Conservation (phyloP, 225 moss, liverwort and hornwort genomes). For the Polytrichum formosum region DNA sequence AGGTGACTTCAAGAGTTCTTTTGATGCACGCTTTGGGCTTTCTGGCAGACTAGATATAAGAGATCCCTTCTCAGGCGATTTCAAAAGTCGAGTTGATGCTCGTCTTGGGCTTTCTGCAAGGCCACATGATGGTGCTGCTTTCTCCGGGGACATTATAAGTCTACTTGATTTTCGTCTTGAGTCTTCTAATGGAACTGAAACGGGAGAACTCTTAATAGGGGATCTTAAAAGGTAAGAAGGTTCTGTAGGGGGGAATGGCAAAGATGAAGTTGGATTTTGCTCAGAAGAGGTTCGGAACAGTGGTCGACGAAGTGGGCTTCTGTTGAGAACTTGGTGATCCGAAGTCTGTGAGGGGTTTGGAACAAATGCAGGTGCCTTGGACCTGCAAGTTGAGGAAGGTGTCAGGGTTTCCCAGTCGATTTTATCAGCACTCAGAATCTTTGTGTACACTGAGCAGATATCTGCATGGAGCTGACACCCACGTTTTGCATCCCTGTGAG, state of each 20-base stretch:
- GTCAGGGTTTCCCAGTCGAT: slow-evolving; percentile 16
- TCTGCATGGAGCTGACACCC: slow-evolving; percentile 46
- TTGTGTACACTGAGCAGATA: slow-evolving; percentile 38
- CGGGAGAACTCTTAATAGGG: neutral
- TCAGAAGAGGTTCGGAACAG: slow-evolving; percentile 20
- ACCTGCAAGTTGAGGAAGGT: slow-evolving; percentile 17
- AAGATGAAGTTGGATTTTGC: slow-evolving; percentile 14
- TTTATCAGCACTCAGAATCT: slow-evolving; percentile 23
- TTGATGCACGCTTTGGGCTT: slow-evolving; percentile 35
- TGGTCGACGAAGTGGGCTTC: slow-evolving; percentile 32
- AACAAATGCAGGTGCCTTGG: slow-evolving; percentile 20
- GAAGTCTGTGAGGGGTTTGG: slow-evolving; percentile 17
- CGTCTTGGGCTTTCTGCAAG: slow-evolving; percentile 5
- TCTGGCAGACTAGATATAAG: slow-evolving; percentile 11
- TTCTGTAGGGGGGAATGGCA: slow-evolving; percentile 2
- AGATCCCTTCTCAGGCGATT: slow-evolving; percentile 27
- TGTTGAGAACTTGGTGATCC: slow-evolving; percentile 10
- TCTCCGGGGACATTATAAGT: slow-evolving; percentile 1
- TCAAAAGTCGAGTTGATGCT: slow-evolving; percentile 11
- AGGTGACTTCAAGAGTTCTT: slow-evolving; percentile 30
- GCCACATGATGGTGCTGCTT: neutral
- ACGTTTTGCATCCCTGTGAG: neutral
- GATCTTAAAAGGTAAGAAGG: neutral
- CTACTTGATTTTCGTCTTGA: neutral
- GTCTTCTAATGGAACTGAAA: neutral